Conservation (phyloP, 1,284 basidiomycete genomes). For the Wolfiporia cocos region DNA sequence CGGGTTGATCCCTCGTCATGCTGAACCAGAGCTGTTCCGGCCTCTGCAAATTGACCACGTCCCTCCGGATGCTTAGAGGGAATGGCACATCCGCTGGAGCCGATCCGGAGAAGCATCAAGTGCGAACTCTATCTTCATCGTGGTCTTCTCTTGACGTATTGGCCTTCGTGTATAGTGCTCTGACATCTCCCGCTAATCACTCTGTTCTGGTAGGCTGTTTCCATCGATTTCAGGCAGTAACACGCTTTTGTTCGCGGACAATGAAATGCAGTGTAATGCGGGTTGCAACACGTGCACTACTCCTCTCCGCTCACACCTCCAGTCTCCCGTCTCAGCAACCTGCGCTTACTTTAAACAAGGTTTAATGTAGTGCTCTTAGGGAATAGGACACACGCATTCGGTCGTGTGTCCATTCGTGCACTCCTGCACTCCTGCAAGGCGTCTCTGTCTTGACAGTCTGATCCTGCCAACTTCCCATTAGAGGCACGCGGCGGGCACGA, state of each 20-base stretch:
- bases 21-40: neutral
- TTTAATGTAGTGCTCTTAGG: neutral
- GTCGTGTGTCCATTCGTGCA: neutral
- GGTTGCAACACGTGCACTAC: neutral
- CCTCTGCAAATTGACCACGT: neutral
- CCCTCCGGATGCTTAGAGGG: conserved; percentile 1
- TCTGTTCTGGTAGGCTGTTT: conserved; percentile 7
- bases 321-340: too few relatives aligned
- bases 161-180: neutral
- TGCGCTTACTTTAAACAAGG: too few relatives aligned
- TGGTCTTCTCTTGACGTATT: conserved; percentile 9
- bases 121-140: conserved; percentile 6
- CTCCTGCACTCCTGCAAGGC: neutral
- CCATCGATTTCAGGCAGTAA: neutral
- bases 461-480: neutral
- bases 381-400: neutral
- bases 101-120: conserved; percentile 8
- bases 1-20: conserved; percentile 4
- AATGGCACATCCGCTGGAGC: conserved; percentile 1
- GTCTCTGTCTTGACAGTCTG: neutral
- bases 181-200: conserved; percentile 6
- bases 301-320: neutral
- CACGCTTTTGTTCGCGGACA: neutral
- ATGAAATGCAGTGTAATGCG: neutral
- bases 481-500: neutral